Evolutionary conservation across 164 flowering plant genomes (phyloP).

Genomic region (Euptelea pleiosperma): DNA sequence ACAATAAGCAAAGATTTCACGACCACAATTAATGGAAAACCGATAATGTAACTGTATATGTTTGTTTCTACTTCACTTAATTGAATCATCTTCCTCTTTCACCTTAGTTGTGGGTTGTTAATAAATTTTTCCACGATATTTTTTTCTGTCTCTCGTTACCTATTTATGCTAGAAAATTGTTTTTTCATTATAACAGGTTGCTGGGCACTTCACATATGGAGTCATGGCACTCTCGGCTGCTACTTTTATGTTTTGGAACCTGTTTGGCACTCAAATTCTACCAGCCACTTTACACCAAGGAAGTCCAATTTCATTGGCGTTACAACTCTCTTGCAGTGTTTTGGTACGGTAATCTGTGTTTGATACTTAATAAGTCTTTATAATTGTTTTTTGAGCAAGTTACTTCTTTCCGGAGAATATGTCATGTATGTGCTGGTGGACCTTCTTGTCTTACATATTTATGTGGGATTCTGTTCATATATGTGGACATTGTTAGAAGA

Average conservation of each 20-base stretch:
- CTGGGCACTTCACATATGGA: constrained; percentile 94
- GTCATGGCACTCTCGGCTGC: constrained; percentile 97
- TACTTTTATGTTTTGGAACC: constrained; percentile 87
- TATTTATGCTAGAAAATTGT: not conserved
- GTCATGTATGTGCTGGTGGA: too few species aligned
- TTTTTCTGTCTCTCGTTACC: not conserved
- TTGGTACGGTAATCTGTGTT: constrained; percentile 49
- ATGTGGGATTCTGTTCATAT: too few species aligned
- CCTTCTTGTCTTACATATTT: too few species aligned
- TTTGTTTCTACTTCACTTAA: too few species aligned
- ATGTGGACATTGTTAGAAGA: too few species aligned
- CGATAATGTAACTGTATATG: too few species aligned
- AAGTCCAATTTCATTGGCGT: constrained; percentile 74
- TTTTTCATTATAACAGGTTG: constrained; percentile 49
- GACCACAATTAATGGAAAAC: too few species aligned
- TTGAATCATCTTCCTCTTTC: not conserved
- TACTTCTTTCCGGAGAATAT: too few species aligned
- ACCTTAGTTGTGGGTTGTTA: too few species aligned
- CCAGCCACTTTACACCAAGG: constrained; percentile 67
- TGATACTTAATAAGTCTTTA: not conserved
- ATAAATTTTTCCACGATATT: too few species aligned
- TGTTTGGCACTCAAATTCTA: constrained; percentile 62
- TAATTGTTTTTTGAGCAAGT: too few species aligned
- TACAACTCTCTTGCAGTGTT: constrained; percentile 98
- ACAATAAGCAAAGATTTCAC: too few species aligned